A percentile compares a stretch with the other conserved stretches of the same genome.
phyloP scores from a whole-genome alignment of 139 green algal species.

The Coelastrella sp. region DNA sequence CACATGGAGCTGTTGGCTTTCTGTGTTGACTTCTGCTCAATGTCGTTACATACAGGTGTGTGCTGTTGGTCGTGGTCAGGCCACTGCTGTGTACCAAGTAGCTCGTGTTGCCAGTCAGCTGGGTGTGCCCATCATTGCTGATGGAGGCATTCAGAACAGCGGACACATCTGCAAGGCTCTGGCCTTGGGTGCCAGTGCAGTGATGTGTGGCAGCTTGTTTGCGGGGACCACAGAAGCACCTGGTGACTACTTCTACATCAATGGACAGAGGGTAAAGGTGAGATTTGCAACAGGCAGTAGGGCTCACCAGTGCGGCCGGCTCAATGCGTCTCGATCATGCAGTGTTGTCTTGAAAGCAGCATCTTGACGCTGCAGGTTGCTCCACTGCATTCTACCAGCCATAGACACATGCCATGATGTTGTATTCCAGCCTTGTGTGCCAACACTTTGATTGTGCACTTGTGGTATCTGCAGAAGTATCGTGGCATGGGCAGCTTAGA shows the following conservation, averaged over 20 bases:
- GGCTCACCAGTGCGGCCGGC: no score
- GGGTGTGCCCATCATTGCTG: constrained; percentile 94
- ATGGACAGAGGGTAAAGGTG: constrained; percentile 89
- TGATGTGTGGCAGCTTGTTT: constrained; percentile 98
- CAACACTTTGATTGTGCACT: no score
- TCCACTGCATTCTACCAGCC: no score
- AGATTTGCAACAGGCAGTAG: neutral
- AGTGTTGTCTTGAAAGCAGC: no score
- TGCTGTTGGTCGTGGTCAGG: constrained; percentile 96
- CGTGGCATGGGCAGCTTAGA: constrained; percentile 97
- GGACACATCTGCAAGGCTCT: constrained; percentile 98
- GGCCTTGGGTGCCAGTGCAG: constrained; percentile 90
- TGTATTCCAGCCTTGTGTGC: no score
- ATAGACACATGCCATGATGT: no score
- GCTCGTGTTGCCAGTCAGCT: constrained; percentile 67
- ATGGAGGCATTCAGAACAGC: constrained; percentile 97
- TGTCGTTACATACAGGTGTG: constrained; percentile 89
- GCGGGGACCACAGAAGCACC: constrained; percentile 95
- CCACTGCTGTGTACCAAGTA: constrained; percentile 94
- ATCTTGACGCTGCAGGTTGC: no score
- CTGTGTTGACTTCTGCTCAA: no score
- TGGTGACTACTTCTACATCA: constrained; percentile 84
- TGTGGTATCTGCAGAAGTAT: constrained; percentile 77
- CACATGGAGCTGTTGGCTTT: no score
- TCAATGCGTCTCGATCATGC: no score